Evolutionary conservation across 768 basidiomycete species (phyloP).

Genomic region (Boletus coccyginus): DNA sequence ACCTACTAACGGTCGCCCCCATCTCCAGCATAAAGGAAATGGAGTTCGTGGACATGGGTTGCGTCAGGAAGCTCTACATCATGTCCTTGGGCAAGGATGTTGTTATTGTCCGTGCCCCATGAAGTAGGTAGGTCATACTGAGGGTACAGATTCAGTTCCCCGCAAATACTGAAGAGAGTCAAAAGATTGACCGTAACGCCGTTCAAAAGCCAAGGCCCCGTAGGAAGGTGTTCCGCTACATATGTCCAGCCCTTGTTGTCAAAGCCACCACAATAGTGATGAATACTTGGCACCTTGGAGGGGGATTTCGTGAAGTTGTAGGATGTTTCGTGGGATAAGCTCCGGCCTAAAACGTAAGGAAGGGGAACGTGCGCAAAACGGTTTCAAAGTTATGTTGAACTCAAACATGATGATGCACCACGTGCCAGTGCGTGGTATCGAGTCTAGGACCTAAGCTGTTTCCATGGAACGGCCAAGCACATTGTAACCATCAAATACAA

Average conservation of each 20-base stretch:
- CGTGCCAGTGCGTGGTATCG: no score
- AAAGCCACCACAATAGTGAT: slow-evolving; percentile 20
- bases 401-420: no score
- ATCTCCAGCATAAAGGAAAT: slow-evolving; percentile 47
- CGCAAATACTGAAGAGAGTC: neutral
- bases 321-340: neutral
- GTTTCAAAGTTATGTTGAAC: no score
- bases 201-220: slow-evolving; percentile 37
- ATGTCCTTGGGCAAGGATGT: slow-evolving; percentile 44
- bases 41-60: slow-evolving; percentile 45
- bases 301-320: no score
- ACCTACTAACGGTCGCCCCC: slow-evolving; percentile 29
- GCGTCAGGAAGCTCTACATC: slow-evolving; percentile 31
- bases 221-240: slow-evolving; percentile 39
- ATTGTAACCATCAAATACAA: no score
- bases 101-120: slow-evolving; percentile 44
- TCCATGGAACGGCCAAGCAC: no score
- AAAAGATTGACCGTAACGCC: slow-evolving; percentile 35
- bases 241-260: slow-evolving; percentile 40
- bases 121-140: slow-evolving; percentile 42
- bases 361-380: neutral
- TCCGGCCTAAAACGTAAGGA: neutral
- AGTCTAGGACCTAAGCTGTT: no score
- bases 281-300: neutral
- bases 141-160: neutral